Conservation (phyloP, 2,329 filamentous ascomycete species). For the Dothiorella sarmentorum region DNA sequence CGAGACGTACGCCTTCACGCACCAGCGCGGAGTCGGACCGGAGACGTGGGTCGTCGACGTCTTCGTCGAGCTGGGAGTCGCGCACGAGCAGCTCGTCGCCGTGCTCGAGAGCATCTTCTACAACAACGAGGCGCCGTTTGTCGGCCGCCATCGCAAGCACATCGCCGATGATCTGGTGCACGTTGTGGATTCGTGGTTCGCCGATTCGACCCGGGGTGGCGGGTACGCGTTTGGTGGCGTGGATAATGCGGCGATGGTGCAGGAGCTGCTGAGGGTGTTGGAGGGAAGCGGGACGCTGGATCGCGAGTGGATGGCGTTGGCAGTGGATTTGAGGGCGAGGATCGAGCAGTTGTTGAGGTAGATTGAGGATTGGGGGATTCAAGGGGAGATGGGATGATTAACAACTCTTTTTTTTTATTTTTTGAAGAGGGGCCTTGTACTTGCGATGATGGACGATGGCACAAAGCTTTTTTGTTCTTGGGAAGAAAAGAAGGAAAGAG, state of each 20-base stretch:
- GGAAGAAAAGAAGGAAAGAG: too few relatives aligned
- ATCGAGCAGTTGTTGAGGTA: slow-evolving; percentile 15
- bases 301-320: slow-evolving; percentile 33
- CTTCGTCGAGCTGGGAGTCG: slow-evolving; percentile 60
- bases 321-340: slow-evolving; percentile 16
- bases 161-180: slow-evolving; percentile 62
- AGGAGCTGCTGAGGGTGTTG: slow-evolving; percentile 39
- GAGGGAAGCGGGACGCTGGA: slow-evolving; percentile 42
- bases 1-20: slow-evolving; percentile 53
- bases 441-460: too few relatives aligned
- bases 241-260: slow-evolving; percentile 49
- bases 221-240: slow-evolving; percentile 59
- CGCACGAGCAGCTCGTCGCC: slow-evolving; percentile 59
- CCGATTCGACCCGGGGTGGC: slow-evolving; percentile 53
- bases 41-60: slow-evolving; percentile 62
- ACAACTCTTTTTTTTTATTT: too few relatives aligned
- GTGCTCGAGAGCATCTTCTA: slow-evolving; percentile 66
- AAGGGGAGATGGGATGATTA: too few relatives aligned
- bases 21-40: slow-evolving; percentile 47
- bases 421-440: too few relatives aligned
- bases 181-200: slow-evolving; percentile 59
- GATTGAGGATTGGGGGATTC: neutral
- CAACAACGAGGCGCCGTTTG: slow-evolving; percentile 63
- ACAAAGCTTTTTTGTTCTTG: too few relatives aligned
- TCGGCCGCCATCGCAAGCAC: slow-evolving; percentile 53